Evolutionary conservation across 148 eudicot species (phyloP).

Genomic region (Chenopodium suecicum): DNA sequence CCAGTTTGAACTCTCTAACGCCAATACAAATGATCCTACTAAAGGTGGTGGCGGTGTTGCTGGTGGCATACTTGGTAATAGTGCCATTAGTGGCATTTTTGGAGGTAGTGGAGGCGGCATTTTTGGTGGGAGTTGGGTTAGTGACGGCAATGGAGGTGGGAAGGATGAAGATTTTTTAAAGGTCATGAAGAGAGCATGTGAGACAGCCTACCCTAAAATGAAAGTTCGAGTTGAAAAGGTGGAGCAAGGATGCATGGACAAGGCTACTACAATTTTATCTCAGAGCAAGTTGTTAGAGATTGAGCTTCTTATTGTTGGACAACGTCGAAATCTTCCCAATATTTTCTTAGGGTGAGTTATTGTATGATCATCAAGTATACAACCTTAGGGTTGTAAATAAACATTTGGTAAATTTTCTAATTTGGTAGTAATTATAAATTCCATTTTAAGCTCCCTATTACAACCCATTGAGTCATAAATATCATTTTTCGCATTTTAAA

Average conservation of each 20-base stretch:
- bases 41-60: neutral
- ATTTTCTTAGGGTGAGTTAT: slow-evolving; percentile 49
- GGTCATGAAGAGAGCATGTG: slow-evolving; percentile 49
- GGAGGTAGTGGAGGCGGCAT: slow-evolving; percentile 1
- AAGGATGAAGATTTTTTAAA: slow-evolving; percentile 41
- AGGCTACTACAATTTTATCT: slow-evolving; percentile 41
- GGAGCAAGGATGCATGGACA: slow-evolving; percentile 49
- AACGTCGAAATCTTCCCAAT: slow-evolving; percentile 40
- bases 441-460: no score
- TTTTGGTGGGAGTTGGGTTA: neutral
- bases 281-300: slow-evolving; percentile 28
- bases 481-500: no score
- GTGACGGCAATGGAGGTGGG: slow-evolving; percentile 2
- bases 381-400: no score
- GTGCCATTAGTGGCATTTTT: neutral
- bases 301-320: slow-evolving; percentile 52
- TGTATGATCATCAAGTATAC: no score
- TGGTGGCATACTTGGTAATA: neutral
- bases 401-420: no score
- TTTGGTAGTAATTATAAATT: no score
- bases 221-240: slow-evolving; percentile 41
- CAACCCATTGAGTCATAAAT: no score
- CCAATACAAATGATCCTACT: neutral
- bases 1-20: neutral
- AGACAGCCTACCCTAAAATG: slow-evolving; percentile 37